Conservation (phyloP, 2,329 filamentous ascomycete species). For the Cordyceps cicadae region DNA sequence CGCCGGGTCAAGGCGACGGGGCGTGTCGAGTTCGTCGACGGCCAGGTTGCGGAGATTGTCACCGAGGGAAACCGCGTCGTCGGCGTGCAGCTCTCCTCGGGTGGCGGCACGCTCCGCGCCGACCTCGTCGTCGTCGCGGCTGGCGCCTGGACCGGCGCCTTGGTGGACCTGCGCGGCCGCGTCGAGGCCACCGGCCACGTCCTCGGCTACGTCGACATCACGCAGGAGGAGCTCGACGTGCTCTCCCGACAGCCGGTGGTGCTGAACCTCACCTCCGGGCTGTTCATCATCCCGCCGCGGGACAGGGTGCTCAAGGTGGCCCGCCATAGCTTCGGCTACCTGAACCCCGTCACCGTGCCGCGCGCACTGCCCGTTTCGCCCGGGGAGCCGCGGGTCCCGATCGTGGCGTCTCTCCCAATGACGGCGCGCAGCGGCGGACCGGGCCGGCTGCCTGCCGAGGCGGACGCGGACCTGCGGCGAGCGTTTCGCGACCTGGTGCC, state of each 20-base stretch:
- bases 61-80: conserved; percentile 34
- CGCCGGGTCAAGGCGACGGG: conserved; percentile 44
- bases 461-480: conserved; percentile 50
- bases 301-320: conserved; percentile 59
- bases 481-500: conserved; percentile 56
- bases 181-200: conserved; percentile 75
- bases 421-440: conserved; percentile 31
- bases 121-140: conserved; percentile 74
- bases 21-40: conserved; percentile 48
- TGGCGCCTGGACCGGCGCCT: conserved; percentile 74
- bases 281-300: conserved; percentile 66
- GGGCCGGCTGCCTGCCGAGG: conserved; percentile 50
- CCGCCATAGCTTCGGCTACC: conserved; percentile 61
- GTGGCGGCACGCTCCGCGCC: conserved; percentile 37
- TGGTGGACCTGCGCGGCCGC: conserved; percentile 70
- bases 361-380: conserved; percentile 26
- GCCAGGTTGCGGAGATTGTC: conserved; percentile 36
- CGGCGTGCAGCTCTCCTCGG: conserved; percentile 40
- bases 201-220: conserved; percentile 69
- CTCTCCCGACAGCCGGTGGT: conserved; percentile 62
- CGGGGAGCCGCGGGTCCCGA: conserved; percentile 19
- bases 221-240: conserved; percentile 57
- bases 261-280: conserved; percentile 61
- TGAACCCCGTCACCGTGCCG: conserved; percentile 38
- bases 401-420: conserved; percentile 28